Conservation (phyloP, 768 basidiomycete genomes). For the Lepiota venenata region DNA sequence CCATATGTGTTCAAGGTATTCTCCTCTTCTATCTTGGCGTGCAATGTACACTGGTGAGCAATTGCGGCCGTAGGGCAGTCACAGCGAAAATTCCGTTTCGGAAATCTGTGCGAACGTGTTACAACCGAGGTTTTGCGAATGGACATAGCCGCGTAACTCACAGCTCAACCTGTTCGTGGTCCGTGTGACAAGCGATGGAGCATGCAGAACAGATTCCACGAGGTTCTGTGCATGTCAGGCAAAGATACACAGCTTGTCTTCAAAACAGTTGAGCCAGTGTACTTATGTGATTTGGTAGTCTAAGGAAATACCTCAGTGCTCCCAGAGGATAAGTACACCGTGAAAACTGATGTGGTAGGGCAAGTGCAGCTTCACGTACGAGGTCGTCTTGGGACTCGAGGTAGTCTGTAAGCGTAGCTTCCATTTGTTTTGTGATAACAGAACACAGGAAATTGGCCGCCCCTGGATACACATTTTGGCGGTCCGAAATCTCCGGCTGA, state of each 20-base stretch:
- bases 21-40: slow-evolving; percentile 45
- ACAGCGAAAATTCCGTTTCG: slow-evolving; percentile 79
- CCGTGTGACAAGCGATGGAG: slow-evolving; percentile 82
- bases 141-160: slow-evolving; percentile 21
- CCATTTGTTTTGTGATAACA: slow-evolving; percentile 16
- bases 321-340: slow-evolving; percentile 64
- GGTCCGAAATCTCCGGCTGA: slow-evolving; percentile 5
- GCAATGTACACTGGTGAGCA: slow-evolving; percentile 60
- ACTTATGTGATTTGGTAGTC: slow-evolving; percentile 6
- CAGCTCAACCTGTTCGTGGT: slow-evolving; percentile 85
- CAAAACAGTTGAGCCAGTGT: slow-evolving; percentile 14
- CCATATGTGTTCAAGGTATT: slow-evolving; percentile 66
- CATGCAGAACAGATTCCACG: slow-evolving; percentile 81
- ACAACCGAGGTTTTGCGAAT: slow-evolving; percentile 7
- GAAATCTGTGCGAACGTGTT: slow-evolving; percentile 44
- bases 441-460: not conserved
- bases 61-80: slow-evolving; percentile 76
- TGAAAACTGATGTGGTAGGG: slow-evolving; percentile 62
- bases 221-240: slow-evolving; percentile 63
- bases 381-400: slow-evolving; percentile 46
- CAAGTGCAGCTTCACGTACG: slow-evolving; percentile 48
- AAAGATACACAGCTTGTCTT: slow-evolving; percentile 81
- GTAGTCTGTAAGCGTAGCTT: slow-evolving; percentile 41
- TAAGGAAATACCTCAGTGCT: slow-evolving; percentile 38
- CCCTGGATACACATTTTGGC: not conserved